Conservation (phyloP, 106 monocot genomes). For the Alisma plantagoaquatica region DNA sequence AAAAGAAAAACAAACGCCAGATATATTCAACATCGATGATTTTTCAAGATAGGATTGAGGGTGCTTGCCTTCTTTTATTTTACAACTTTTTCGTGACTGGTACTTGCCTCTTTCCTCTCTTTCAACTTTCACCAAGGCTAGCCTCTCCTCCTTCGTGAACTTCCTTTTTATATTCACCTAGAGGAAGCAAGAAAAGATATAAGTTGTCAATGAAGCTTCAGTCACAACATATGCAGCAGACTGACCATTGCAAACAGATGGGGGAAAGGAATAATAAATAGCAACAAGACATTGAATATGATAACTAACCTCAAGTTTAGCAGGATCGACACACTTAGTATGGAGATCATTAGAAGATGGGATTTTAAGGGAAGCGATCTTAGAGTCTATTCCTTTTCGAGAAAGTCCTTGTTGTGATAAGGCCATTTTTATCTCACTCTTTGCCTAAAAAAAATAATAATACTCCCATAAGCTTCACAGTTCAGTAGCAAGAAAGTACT, state of each 20-base stretch:
- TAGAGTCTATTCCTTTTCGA: conserved; percentile 35
- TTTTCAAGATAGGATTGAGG: too few relatives aligned
- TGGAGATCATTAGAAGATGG: conserved; percentile 74
- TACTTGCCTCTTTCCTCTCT: conserved; percentile 90
- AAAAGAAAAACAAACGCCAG: too few relatives aligned
- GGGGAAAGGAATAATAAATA: too few relatives aligned
- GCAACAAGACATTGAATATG: too few relatives aligned
- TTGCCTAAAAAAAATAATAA: conserved; percentile 53
- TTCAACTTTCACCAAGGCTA: conserved; percentile 65
- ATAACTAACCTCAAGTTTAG: conserved; percentile 60
- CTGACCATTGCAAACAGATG: too few relatives aligned
- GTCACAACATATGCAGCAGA: too few relatives aligned
- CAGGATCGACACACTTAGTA: conserved; percentile 72
- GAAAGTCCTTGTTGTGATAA: conserved; percentile 57
- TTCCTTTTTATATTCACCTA: conserved; percentile 75
- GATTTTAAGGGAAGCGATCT: conserved; percentile 25
- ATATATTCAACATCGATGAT: too few relatives aligned
- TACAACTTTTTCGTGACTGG: conserved; percentile 40
- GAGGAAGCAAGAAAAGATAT: background rate
- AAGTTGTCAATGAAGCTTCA: too few relatives aligned
- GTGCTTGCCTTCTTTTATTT: conserved; percentile 98
- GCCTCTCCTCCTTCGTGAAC: conserved; percentile 65
- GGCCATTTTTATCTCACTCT: conserved; percentile 53
- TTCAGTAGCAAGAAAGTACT: too few relatives aligned
- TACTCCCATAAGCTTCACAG: too few relatives aligned